Evolutionary conservation across 352 stramenopile species (phyloP), one percentile per base, ranked within the genome.

Genomic region (Ophiocytium majus): DNA sequence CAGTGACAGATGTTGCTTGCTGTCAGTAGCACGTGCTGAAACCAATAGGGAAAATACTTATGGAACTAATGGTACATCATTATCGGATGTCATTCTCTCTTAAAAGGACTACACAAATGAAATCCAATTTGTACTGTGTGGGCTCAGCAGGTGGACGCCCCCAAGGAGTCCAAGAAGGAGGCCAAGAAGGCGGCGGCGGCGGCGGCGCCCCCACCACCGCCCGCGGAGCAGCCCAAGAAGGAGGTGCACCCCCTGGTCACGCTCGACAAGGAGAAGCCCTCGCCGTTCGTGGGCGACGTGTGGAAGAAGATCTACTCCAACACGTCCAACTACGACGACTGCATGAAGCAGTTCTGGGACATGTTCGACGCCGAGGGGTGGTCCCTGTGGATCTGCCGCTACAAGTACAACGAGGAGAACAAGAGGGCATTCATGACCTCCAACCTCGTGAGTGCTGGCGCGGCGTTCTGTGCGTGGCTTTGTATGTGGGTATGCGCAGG

Each of bases 291-390:
- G 78, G 90, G 96, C 78, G 95, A 98, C 89, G 89, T 89, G 14
- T 98, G 94, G 94, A 97, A 97, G 92, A 94, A 96, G 80, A 88
- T 88, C 50, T 98, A 98, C 91, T 97, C 93, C 80, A 98, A 98
- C 91, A 92, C 91, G 80, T 76, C 83, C 19, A 88, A 81, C 82
- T 94, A 93, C 81, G 90, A 96, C 79, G 92, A 90, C 10, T 91
- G 88, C 83, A 98, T 98, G 94, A 89, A 94, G 83, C 92, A 92
- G 89, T 97, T 98, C 91, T 98, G 93, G 93, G 91, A 96, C 84
- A 92, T 91, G 49, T 93, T 95, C 82, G 95, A 98, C 90, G 80
- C 86, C 31, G 91, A 95, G 88, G 94, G 94, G 66, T 97, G 94
- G 92, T 95, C 91, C 57, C 84, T 98, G 76, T 97, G 93, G 93